Conservation (phyloP, 2,329 filamentous ascomycete species). For the Mycosphaerella sp. region DNA sequence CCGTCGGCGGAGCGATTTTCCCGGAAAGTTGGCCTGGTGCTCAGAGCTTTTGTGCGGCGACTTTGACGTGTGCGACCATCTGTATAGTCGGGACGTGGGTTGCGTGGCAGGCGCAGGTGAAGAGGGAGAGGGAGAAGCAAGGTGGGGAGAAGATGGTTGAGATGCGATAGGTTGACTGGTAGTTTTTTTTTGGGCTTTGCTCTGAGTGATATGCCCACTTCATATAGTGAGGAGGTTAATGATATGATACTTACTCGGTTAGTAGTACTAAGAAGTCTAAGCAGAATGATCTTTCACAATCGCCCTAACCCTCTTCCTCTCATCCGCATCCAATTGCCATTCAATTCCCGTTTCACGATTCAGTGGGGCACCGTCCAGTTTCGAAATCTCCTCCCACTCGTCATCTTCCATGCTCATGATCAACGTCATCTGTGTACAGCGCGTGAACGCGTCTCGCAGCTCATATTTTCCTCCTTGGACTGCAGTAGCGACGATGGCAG, state of each 20-base stretch:
- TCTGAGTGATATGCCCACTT: constrained; percentile 1
- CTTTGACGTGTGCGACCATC: constrained; percentile 23
- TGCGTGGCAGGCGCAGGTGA: constrained; percentile 12
- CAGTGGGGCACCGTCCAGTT: constrained; percentile 42
- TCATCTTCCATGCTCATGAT: constrained; percentile 94
- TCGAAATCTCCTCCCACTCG: constrained; percentile 70
- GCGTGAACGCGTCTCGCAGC: constrained; percentile 68
- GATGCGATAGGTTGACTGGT: constrained; percentile 2
- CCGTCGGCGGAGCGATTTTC: constrained; percentile 33
- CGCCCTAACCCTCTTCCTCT: constrained; percentile 64
- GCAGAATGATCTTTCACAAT: constrained; percentile 21
- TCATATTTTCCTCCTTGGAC: constrained; percentile 66
- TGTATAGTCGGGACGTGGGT: constrained; percentile 25
- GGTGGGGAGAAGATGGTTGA: constrained; percentile 1
- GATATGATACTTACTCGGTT: constrained; percentile 5
- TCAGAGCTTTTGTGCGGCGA: constrained; percentile 31
- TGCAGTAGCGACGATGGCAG: constrained; percentile 63
- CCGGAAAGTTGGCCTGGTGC: constrained; percentile 29
- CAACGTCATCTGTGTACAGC: constrained; percentile 73
- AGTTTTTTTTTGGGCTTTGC: too few species aligned
- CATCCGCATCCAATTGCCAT: constrained; percentile 67
- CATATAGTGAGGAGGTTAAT: background rate
- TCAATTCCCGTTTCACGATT: constrained; percentile 58
- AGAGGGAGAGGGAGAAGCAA: constrained; percentile 1
- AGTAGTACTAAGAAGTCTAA: too few species aligned